Conservation (phyloP, 768 basidiomycete species). For the Rhodosporidiobolus sp. region DNA sequence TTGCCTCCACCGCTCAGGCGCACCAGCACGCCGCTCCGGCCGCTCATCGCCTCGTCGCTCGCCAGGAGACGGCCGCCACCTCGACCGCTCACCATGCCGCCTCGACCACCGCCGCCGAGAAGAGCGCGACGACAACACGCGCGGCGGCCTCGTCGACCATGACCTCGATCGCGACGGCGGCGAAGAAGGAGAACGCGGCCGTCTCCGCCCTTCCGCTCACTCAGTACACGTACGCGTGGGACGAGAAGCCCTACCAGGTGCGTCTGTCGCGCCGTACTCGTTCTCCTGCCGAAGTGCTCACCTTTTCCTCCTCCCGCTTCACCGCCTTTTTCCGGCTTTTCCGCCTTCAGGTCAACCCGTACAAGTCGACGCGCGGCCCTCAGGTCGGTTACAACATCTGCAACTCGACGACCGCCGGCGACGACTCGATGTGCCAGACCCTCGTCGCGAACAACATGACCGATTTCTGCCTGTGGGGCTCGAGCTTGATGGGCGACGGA, state of each 20-base stretch:
- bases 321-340: too few relatives aligned
- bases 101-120: neutral
- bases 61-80: neutral
- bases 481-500: neutral
- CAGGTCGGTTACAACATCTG: slow-evolving; percentile 5
- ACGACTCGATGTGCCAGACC: slow-evolving; percentile 7
- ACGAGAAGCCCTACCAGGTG: slow-evolving; percentile 16
- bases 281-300: neutral
- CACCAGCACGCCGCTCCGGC: neutral
- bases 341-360: slow-evolving; percentile 33
- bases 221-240: slow-evolving; percentile 22
- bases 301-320: neutral
- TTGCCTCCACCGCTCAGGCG: neutral
- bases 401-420: slow-evolving; percentile 28
- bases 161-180: neutral
- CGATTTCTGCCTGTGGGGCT: slow-evolving; percentile 39
- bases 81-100: neutral
- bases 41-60: slow-evolving; percentile 6
- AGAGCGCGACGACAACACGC: too few relatives aligned
- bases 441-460: slow-evolving; percentile 34
- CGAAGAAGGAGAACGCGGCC: neutral
- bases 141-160: neutral
- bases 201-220: slow-evolving; percentile 13
- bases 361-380: slow-evolving; percentile 19
- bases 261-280: neutral